phyloP scores from a whole-genome alignment of 805 yeast genomes.

The Hanseniaspora mollemarum region DNA sequence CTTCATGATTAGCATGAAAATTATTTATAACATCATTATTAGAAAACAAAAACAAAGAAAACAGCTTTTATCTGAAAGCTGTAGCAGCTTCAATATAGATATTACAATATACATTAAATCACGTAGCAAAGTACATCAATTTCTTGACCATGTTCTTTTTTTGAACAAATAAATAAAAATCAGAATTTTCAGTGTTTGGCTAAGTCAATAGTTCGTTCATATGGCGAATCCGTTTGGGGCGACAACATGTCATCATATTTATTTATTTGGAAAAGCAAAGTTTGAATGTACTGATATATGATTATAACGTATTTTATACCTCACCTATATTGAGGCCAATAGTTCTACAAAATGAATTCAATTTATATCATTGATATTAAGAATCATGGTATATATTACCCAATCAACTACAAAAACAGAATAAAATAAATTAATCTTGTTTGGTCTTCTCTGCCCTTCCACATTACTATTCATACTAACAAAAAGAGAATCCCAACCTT shows the following conservation, averaged over 20 bases:
- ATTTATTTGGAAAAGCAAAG: not conserved
- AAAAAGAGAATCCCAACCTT: no score
- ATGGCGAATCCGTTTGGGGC: conserved; percentile 33
- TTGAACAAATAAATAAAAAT: conserved; percentile 18
- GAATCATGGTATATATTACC: no score
- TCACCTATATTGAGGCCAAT: not conserved
- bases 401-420: no score
- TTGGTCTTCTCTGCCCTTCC: no score
- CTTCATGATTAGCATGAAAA: conserved; percentile 33
- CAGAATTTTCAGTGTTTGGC: conserved; percentile 35
- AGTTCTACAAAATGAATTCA: not conserved
- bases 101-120: not conserved
- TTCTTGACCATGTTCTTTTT: conserved; percentile 5
- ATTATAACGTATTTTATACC: conserved; percentile 1
- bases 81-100: not conserved
- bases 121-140: not conserved
- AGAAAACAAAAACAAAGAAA: not conserved
- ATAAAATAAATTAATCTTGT: not conserved
- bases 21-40: conserved; percentile 17
- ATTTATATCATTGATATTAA: not conserved
- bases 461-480: no score
- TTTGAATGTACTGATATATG: not conserved
- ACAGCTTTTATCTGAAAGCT: not conserved
- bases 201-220: conserved; percentile 24
- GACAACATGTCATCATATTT: conserved; percentile 32